Base-by-base conservation (phyloP, 1,284 basidiomycete species). In the Puccinia hordei region DNA sequence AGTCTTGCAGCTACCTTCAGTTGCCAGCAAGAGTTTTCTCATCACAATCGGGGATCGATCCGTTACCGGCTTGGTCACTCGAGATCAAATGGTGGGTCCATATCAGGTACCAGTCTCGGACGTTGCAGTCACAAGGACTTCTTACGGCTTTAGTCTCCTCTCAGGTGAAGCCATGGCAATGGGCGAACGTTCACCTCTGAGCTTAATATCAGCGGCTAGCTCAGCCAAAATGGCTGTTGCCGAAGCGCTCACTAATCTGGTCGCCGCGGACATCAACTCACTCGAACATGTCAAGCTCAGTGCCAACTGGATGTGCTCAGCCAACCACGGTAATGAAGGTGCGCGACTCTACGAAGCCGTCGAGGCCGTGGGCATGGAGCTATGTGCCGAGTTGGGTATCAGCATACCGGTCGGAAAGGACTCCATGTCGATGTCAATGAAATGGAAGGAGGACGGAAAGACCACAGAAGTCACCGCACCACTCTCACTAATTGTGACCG, bases 391-490 rank as follows among this genome's bases (percentile, higher is more conserved):
- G 30, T 89, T 99, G 17, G 95, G 96, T 15, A 88, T 99, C 30
- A 92, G 94, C 33, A 94, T 99, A 73, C 97, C 96, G 0, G 96
- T 99, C 49, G 96, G 97, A 44, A 99, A 99, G 87, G 96, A 99
- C 86, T 98, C 95, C 2, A 98, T 99, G 97, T 95, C 93, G 46
- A 99, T 99, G 96, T 92, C 93, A 81, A 99, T 98, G 96, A 92
- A 91, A 83, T 99, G 96, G 96, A 82, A 87, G 30, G 86, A 91
- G 38, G 88, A 88, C 10, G 88, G 87, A 33, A 77, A 82, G n/a
- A 63, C 35, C 22, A 82, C 82, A 63, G 91, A 95, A 84, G 93
- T 99, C 81, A 95, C 91, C 61, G 89, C 96, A 4, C 97, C 96
- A 2, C 86, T 98, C 72, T 97, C 95, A 30, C 88, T 97, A 82